Percentiles rank a stretch among this genome's conserved stretches.
These are phyloP conservation scores for Coniferiporia sulphurascens DNA, from an alignment of 1,284 basidiomycete genomes.

Conservation along the genomic window DNA sequence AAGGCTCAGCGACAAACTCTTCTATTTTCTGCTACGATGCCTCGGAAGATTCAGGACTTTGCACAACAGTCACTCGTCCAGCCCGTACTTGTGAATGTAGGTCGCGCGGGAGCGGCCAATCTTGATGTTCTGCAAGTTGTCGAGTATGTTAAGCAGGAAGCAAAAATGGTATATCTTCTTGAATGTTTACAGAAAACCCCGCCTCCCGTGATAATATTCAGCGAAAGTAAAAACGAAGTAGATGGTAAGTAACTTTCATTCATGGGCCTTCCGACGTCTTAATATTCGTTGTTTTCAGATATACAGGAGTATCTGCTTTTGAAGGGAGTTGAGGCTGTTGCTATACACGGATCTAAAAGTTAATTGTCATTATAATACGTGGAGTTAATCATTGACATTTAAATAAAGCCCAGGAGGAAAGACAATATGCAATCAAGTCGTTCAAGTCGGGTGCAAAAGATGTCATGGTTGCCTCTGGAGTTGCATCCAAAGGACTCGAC, in stretches of 20 bases:
- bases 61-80: conserved; percentile 92
- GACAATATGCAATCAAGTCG: conserved; percentile 96
- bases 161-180: conserved; percentile 98
- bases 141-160: conserved; percentile 98
- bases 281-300: conserved; percentile 44
- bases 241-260: conserved; percentile 58
- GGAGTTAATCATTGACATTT: conserved; percentile 12
- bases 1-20: conserved; percentile 95
- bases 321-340: conserved; percentile 97
- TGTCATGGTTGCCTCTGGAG: conserved; percentile 98
- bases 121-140: conserved; percentile 96
- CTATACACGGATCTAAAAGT: conserved; percentile 98
- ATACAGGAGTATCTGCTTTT: conserved; percentile 97
- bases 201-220: conserved; percentile 97
- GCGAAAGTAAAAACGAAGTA: conserved; percentile 99
- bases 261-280: not conserved
- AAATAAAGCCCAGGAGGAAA: conserved; percentile 86
- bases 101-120: conserved; percentile 96
- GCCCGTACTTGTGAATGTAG: conserved; percentile 95
- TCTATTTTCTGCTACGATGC: conserved; percentile 98
- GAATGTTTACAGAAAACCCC: conserved; percentile 99
- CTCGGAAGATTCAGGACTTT: conserved; percentile 97
- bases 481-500: conserved; percentile 96
- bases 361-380: conserved; percentile 26
- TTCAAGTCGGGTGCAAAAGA: conserved; percentile 98